A percentile compares a stretch with the other conserved stretches of the same genome.
Conservation (phyloP, 1,139 yeast genomes). For the Blastobotrys raffinosifermentans region DNA sequence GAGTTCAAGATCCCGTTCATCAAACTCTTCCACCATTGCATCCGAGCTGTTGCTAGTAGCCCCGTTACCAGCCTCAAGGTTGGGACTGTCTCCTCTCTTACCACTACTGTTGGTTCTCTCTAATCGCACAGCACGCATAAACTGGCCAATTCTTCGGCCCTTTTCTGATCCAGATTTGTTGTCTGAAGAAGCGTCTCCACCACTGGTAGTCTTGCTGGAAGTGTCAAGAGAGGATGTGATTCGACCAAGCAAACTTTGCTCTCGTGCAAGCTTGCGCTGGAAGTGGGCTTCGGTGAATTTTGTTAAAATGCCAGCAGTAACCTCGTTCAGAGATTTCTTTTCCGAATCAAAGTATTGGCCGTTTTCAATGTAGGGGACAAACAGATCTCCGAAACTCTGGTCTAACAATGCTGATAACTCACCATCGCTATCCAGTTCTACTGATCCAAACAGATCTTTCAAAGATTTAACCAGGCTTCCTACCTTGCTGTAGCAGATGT, state of each 20-base stretch:
- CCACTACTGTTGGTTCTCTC: conserved; percentile 18
- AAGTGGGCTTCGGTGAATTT: conserved; percentile 23
- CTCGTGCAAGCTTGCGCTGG: conserved; percentile 18
- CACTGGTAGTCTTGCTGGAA: conserved; percentile 7
- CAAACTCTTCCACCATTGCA: conserved; percentile 10
- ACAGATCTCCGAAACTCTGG: conserved; percentile 64
- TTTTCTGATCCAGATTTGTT: conserved; percentile 18
- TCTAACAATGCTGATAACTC: conserved; percentile 56
- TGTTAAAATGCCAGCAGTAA: conserved; percentile 39
- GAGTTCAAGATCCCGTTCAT: conserved; percentile 16
- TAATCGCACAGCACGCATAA: conserved; percentile 29
- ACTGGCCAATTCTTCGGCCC: conserved; percentile 30
- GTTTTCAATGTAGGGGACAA: conserved; percentile 64
- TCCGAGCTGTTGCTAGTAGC: conserved; percentile 1
- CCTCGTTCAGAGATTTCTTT: conserved; percentile 60
- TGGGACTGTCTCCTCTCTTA: conserved; percentile 4
- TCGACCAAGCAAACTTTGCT: conserved; percentile 25
- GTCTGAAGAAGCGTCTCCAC: conserved; percentile 7
- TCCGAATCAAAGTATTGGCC: conserved; percentile 68
- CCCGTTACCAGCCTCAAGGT: no score
- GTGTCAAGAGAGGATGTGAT: conserved; percentile 23
- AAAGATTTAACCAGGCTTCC: conserved; percentile 62
- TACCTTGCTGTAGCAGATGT: conserved; percentile 55
- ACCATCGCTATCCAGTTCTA: conserved; percentile 39
- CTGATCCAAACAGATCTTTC: conserved; percentile 46